A percentile compares a stretch with the other conserved stretches of the same genome.
Evolutionary conservation across 768 basidiomycete species (phyloP).

Genomic region (Lyophyllum shimeji): DNA sequence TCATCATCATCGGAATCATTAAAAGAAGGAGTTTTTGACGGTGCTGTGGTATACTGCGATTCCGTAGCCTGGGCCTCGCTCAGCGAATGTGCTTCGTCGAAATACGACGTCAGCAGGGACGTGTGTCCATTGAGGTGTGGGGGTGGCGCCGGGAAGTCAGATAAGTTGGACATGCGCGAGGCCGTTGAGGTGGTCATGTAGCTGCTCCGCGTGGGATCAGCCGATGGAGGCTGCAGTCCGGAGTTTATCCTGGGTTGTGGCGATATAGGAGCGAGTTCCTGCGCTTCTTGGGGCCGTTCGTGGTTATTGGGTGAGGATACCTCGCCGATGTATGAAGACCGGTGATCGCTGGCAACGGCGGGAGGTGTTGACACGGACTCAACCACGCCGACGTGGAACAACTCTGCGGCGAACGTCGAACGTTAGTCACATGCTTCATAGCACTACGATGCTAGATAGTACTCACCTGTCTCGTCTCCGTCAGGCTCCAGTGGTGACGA

Average conservation of each 20-base stretch:
- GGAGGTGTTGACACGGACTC: slow-evolving; percentile 53
- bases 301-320: slow-evolving; percentile 24
- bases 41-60: slow-evolving; percentile 8
- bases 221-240: slow-evolving; percentile 32
- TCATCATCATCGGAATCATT: slow-evolving; percentile 6
- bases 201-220: slow-evolving; percentile 45
- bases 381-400: slow-evolving; percentile 49
- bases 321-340: slow-evolving; percentile 38
- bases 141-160: slow-evolving; percentile 72
- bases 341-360: slow-evolving; percentile 36
- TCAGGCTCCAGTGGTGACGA: slow-evolving; percentile 37
- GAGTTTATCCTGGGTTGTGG: slow-evolving; percentile 15
- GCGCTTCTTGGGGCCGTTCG: slow-evolving; percentile 1
- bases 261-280: not conserved
- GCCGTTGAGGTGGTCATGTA: slow-evolving; percentile 59
- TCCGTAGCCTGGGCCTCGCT: slow-evolving; percentile 15
- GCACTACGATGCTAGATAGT: not conserved
- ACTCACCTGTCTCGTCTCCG: slow-evolving; percentile 44
- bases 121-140: slow-evolving; percentile 30
- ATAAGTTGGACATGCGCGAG: slow-evolving; percentile 70
- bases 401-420: slow-evolving; percentile 30
- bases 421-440: not conserved
- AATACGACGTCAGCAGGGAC: slow-evolving; percentile 45
- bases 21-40: slow-evolving; percentile 2
- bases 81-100: slow-evolving; percentile 29